phyloP scores from a whole-genome alignment of 2,329 filamentous ascomycete genomes.

The Nectriaceae sp. region DNA sequence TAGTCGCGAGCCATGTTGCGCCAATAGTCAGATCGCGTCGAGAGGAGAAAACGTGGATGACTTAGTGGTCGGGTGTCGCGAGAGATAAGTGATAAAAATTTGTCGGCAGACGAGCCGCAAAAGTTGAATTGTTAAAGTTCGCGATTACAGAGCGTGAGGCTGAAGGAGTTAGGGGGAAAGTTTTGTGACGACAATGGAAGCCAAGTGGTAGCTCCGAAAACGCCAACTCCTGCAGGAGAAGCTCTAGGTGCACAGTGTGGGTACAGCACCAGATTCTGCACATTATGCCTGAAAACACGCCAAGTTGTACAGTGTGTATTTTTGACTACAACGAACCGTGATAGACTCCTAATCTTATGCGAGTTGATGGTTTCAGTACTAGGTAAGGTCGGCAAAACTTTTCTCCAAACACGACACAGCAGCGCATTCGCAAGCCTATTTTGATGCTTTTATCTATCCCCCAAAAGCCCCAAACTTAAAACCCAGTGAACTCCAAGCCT shows the following conservation, averaged over 20 bases:
- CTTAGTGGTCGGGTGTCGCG: conserved; percentile 1
- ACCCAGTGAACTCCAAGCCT: conserved; percentile 28
- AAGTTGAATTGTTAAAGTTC: not conserved
- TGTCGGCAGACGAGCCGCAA: not conserved
- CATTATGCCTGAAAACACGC: not conserved
- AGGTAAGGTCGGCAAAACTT: not conserved
- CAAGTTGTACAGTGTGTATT: not conserved
- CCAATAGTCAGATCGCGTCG: conserved; percentile 24
- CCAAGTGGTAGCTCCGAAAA: conserved; percentile 21
- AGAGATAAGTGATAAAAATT: not conserved
- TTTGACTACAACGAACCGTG: not conserved
- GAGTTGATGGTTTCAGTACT: not conserved
- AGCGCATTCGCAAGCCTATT: conserved; percentile 10
- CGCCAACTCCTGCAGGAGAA: conserved; percentile 21
- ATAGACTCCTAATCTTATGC: not conserved
- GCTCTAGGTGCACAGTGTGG: conserved; percentile 25
- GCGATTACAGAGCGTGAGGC: not conserved
- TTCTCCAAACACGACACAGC: not conserved
- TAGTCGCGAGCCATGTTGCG: conserved; percentile 39
- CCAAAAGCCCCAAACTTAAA: conserved; percentile 14
- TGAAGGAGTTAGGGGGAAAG: conserved; percentile 10
- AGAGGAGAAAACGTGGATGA: conserved; percentile 6
- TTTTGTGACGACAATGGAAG: conserved; percentile 8
- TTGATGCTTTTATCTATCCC: conserved; percentile 25
- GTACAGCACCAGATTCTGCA: too few relatives aligned